These are phyloP conservation scores for Penicillium arizonense DNA, from an alignment of 495 filamentous ascomycete genomes.

Conservation along the genomic window DNA sequence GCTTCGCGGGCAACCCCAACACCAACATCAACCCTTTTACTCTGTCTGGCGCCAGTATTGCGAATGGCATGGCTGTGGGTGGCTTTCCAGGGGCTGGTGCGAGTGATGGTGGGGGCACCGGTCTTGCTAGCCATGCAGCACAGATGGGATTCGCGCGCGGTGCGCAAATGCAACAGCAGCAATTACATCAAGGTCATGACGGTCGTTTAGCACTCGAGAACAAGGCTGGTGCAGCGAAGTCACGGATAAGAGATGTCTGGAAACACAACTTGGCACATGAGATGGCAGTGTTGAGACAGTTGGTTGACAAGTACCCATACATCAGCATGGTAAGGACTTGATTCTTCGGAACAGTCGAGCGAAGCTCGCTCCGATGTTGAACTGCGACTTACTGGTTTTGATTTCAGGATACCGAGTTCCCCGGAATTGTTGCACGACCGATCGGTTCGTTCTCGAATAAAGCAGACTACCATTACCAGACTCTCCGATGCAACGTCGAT, in stretches of 20 bases:
- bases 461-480: slow-evolving; percentile 98
- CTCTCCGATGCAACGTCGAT: slow-evolving; percentile 94
- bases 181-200: slow-evolving; percentile 55
- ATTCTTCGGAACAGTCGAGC: neutral
- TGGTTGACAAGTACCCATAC: slow-evolving; percentile 89
- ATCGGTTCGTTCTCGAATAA: slow-evolving; percentile 92
- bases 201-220: slow-evolving; percentile 42
- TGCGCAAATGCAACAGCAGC: slow-evolving; percentile 66
- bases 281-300: slow-evolving; percentile 71
- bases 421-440: slow-evolving; percentile 89
- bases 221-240: slow-evolving; percentile 52
- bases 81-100: slow-evolving; percentile 57
- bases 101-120: slow-evolving; percentile 67
- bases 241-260: slow-evolving; percentile 93
- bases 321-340: slow-evolving; percentile 83
- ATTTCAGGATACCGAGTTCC: slow-evolving; percentile 91
- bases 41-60: slow-evolving; percentile 46
- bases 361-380: neutral
- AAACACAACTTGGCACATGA: slow-evolving; percentile 86
- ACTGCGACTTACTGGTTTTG: neutral
- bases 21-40: slow-evolving; percentile 69
- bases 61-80: slow-evolving; percentile 54
- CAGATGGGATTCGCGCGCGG: slow-evolving; percentile 82
- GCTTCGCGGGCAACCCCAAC: slow-evolving; percentile 61
- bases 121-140: slow-evolving; percentile 85